These are phyloP conservation scores for Tephrocybe sp. DNA, from an alignment of 768 basidiomycete genomes.

Conservation along the genomic window DNA sequence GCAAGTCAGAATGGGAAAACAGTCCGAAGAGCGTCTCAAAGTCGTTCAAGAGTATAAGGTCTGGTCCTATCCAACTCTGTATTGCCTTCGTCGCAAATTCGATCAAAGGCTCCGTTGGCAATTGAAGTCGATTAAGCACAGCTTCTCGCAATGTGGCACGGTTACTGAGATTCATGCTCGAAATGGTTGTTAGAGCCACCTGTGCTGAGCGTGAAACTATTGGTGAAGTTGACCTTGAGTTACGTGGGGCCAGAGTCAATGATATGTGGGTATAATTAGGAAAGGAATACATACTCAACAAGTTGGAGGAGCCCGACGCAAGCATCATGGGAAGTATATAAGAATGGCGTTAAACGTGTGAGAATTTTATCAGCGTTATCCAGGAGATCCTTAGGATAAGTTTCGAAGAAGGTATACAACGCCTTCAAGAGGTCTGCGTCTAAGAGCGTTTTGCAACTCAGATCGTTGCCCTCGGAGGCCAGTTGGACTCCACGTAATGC, in stretches of 20 bases:
- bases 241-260: not conserved
- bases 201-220: constrained; percentile 12
- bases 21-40: constrained; percentile 14
- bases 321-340: constrained; percentile 15
- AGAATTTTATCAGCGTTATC: constrained; percentile 14
- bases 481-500: constrained; percentile 15
- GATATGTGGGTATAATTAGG: not conserved
- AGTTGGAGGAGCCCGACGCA: constrained; percentile 16
- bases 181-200: constrained; percentile 13
- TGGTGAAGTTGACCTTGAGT: constrained; percentile 8
- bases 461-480: constrained; percentile 12
- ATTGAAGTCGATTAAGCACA: constrained; percentile 11
- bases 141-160: constrained; percentile 14
- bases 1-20: constrained; percentile 11
- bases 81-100: constrained; percentile 15
- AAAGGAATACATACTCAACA: constrained; percentile 15
- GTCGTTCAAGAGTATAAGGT: constrained; percentile 16
- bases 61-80: constrained; percentile 18
- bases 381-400: constrained; percentile 11
- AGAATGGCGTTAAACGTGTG: constrained; percentile 11
- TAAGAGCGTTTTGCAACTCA: constrained; percentile 9
- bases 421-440: constrained; percentile 12
- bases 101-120: constrained; percentile 14
- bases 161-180: constrained; percentile 11
- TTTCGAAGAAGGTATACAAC: constrained; percentile 9